phyloP scores from a whole-genome alignment of 768 basidiomycete genomes.

The Chlorophyllum brunneum region DNA sequence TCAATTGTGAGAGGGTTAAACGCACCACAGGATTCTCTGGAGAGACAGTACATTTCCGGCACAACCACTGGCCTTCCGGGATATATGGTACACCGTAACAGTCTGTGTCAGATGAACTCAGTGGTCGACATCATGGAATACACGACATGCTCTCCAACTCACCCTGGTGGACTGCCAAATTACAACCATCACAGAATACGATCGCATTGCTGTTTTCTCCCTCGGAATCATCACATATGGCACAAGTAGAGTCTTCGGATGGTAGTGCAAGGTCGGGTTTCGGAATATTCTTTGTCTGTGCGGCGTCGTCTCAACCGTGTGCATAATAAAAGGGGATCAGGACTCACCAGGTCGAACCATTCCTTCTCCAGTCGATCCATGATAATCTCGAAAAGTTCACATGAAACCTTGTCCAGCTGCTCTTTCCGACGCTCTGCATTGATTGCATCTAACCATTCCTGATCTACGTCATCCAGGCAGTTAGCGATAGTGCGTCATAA shows the following conservation, averaged over 20 bases:
- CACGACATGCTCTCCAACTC: conserved; percentile 14
- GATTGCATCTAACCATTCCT: conserved; percentile 88
- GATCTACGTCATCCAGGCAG: conserved; percentile 46
- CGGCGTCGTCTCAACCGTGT: background rate
- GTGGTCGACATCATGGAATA: background rate
- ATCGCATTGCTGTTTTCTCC: conserved; percentile 99
- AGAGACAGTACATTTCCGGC: conserved; percentile 96
- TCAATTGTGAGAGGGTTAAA: conserved; percentile 7
- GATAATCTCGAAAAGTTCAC: conserved; percentile 90
- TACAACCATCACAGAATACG: conserved; percentile 99
- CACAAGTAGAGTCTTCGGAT: conserved; percentile 93
- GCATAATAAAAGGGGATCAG: background rate
- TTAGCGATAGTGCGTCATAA: background rate
- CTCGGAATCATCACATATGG: conserved; percentile 97
- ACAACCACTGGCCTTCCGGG: conserved; percentile 99
- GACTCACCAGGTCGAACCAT: conserved; percentile 89
- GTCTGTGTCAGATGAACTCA: conserved; percentile 52
- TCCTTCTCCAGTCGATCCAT: conserved; percentile 99
- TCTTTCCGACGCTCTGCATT: conserved; percentile 82
- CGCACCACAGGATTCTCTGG: conserved; percentile 94
- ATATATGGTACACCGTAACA: conserved; percentile 99
- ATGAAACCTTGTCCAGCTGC: conserved; percentile 63
- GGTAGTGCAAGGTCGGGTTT: conserved; percentile 85
- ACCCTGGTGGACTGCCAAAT: conserved; percentile 99
- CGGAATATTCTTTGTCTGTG: conserved; percentile 90